Conservation (phyloP, 2,329 filamentous ascomycete genomes). For the Colletotrichum cordylinicola region DNA sequence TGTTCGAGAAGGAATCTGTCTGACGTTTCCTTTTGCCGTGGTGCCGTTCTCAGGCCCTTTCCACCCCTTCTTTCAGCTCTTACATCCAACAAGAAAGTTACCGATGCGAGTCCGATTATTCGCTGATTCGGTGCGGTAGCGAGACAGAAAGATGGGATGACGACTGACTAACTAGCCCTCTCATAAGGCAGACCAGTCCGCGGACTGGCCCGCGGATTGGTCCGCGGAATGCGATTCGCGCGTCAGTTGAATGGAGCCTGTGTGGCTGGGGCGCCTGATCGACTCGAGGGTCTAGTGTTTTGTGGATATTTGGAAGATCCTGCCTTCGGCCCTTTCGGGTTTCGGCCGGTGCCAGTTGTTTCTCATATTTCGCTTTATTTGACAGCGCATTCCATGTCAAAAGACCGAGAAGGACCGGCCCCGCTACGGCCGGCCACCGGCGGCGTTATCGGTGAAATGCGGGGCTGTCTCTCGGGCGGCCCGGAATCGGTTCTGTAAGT, state of each 20-base stretch:
- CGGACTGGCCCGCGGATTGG: neutral
- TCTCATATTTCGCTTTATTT: neutral
- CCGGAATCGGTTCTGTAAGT: neutral
- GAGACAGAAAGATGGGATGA: neutral
- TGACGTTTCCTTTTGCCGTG: neutral
- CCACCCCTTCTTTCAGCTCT: neutral
- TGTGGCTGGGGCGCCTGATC: neutral
- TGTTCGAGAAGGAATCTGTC: constrained; percentile 8
- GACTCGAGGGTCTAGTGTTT: neutral
- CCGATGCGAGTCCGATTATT: constrained; percentile 8
- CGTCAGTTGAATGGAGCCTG: neutral
- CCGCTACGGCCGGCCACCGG: neutral
- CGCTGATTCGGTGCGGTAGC: neutral
- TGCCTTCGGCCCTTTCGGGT: neutral
- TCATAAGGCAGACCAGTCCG: neutral
- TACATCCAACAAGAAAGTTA: neutral
- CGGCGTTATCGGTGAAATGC: neutral
- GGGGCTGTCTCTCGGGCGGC: neutral
- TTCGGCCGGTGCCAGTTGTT: neutral
- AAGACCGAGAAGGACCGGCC: constrained; percentile 1
- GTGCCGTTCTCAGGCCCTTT: neutral
- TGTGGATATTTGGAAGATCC: neutral
- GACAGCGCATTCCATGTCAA: neutral
- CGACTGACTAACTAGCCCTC: neutral
- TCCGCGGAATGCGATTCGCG: constrained; percentile 11